A percentile compares a stretch with the other conserved stretches of the same genome.
Conservation (phyloP, 2,329 filamentous ascomycete species). For the Grosmannia huntii region DNA sequence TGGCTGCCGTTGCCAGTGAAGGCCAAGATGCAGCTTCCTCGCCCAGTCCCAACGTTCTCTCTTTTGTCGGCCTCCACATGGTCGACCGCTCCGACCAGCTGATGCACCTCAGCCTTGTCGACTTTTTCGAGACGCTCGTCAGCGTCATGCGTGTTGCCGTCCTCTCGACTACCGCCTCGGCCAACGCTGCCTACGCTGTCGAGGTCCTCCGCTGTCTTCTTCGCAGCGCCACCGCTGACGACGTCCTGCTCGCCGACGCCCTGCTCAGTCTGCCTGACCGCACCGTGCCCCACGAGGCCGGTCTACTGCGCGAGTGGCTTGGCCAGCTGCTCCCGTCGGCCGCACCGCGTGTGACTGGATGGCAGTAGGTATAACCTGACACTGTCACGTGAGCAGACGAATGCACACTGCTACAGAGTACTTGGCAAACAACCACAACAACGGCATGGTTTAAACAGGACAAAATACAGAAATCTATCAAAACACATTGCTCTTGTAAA, state of each 20-base stretch:
- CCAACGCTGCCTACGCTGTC: constrained; percentile 20
- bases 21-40: constrained; percentile 17
- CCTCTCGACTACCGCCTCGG: not conserved
- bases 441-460: not conserved
- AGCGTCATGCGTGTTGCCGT: constrained; percentile 31
- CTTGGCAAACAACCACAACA: not conserved
- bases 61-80: constrained; percentile 39
- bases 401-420: no score
- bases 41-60: constrained; percentile 34
- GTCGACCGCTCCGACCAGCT: constrained; percentile 34
- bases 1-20: constrained; percentile 21
- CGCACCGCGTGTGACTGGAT: constrained; percentile 10
- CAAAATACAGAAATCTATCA: not conserved
- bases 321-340: constrained; percentile 23
- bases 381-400: no score
- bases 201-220: constrained; percentile 25
- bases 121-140: constrained; percentile 39
- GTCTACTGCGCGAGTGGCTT: constrained; percentile 32
- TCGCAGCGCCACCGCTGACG: constrained; percentile 25
- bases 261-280: constrained; percentile 32
- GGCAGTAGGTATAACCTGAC: not conserved
- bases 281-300: constrained; percentile 38
- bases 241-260: constrained; percentile 24
- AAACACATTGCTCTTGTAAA: not conserved
- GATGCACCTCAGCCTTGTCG: constrained; percentile 37